Conservation (phyloP, 108 stramenopile species). For the Pseudonitzschia pungens region DNA sequence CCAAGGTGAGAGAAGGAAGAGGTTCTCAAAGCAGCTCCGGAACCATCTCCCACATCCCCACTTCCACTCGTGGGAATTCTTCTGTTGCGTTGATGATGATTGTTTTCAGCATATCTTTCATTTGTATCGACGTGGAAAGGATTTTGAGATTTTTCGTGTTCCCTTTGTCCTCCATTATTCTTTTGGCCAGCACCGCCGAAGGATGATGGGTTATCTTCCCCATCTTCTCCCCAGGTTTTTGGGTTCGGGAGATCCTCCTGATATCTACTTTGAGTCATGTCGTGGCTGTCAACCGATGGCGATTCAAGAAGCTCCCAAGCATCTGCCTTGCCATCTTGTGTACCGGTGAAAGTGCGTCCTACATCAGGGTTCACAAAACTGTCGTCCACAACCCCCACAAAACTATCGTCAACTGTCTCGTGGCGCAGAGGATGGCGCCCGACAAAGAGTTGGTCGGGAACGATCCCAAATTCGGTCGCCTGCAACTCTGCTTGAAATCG, state of each 20-base stretch:
- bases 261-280: neutral
- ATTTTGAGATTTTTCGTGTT: slow-evolving; percentile 1
- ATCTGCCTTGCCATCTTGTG: slow-evolving; percentile 42
- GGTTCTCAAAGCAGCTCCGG: neutral
- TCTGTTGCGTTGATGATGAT: slow-evolving; percentile 1
- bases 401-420: slow-evolving; percentile 40
- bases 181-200: neutral
- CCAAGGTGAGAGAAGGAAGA: slow-evolving; percentile 33
- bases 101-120: neutral
- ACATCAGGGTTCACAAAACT: slow-evolving; percentile 45
- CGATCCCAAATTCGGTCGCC: slow-evolving; percentile 84
- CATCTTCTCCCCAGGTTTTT: neutral
- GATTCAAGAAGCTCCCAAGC: slow-evolving; percentile 62
- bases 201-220: neutral
- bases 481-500: slow-evolving; percentile 83
- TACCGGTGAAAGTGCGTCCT: slow-evolving; percentile 51
- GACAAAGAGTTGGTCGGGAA: slow-evolving; percentile 73
- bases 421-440: slow-evolving; percentile 57
- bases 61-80: slow-evolving; percentile 36
- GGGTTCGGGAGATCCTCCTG: neutral
- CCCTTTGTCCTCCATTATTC: neutral
- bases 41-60: slow-evolving; percentile 24
- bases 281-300: slow-evolving; percentile 24
- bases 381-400: slow-evolving; percentile 36
- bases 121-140: slow-evolving; percentile 14